These are phyloP conservation scores for Amphibolis antarctica DNA, from an alignment of 106 monocot genomes.

Conservation along the genomic window DNA sequence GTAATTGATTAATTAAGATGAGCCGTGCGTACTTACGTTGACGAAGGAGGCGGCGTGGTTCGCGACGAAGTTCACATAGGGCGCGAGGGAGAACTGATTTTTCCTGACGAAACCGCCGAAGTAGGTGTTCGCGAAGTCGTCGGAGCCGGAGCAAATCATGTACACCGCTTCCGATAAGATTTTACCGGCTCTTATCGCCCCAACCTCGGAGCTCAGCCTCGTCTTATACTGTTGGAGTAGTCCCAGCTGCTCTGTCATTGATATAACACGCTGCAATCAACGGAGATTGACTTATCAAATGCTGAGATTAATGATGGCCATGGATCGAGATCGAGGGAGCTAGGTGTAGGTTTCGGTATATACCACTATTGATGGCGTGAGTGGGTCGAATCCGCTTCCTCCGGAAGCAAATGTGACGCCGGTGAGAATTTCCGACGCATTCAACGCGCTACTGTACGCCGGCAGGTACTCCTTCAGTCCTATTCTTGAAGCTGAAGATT, in stretches of 20 bases:
- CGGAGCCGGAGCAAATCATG: neutral
- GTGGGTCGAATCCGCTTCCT: constrained; percentile 17
- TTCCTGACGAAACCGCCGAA: constrained; percentile 1
- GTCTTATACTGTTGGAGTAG: constrained; percentile 10
- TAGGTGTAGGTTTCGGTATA: too few species aligned
- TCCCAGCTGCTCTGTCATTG: constrained; percentile 13
- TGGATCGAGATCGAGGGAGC: too few species aligned
- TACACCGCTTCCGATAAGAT: constrained; percentile 9
- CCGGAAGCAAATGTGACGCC: constrained; percentile 24
- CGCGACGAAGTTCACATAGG: constrained; percentile 10
- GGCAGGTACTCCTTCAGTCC: constrained; percentile 12
- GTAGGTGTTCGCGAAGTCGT: constrained; percentile 19
- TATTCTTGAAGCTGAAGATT: constrained; percentile 8
- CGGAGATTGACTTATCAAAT: neutral
- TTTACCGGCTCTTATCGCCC: constrained; percentile 1
- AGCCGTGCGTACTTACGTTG: constrained; percentile 1
- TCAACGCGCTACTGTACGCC: neutral
- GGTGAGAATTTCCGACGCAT: constrained; percentile 15
- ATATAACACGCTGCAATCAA: constrained; percentile 9
- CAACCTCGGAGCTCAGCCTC: neutral
- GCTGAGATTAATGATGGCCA: too few species aligned
- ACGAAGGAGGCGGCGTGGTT: constrained; percentile 11
- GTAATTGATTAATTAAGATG: too few species aligned
- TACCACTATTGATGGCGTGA: constrained; percentile 9
- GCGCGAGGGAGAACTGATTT: constrained; percentile 1